Percentiles rank a stretch among this genome's conserved stretches.
Conservation (phyloP, 805 yeast genomes). For the Kluyveromyces starmeri region DNA sequence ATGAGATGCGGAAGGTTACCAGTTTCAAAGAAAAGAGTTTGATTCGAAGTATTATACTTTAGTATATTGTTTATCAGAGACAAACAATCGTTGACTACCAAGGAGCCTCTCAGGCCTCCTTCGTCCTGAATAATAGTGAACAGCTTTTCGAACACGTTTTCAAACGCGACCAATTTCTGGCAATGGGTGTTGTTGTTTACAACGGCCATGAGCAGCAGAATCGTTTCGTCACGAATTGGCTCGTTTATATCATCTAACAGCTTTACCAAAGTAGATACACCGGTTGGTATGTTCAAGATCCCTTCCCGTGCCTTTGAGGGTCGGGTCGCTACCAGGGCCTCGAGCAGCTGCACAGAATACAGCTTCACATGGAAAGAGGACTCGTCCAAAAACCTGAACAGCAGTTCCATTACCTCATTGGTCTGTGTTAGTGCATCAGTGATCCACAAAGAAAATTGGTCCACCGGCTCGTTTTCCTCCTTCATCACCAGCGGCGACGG, state of each 20-base stretch:
- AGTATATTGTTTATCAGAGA: conserved; percentile 64
- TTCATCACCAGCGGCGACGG: conserved; percentile 62
- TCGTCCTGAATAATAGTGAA: conserved; percentile 77
- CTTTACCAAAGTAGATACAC: conserved; percentile 64
- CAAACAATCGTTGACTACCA: conserved; percentile 86
- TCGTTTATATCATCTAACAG: conserved; percentile 60
- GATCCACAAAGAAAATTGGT: conserved; percentile 88
- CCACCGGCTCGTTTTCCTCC: conserved; percentile 42
- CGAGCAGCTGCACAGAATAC: conserved; percentile 76
- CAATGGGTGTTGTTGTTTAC: conserved; percentile 76
- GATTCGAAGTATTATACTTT: conserved; percentile 81
- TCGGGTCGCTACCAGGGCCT: conserved; percentile 73
- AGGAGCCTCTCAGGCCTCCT: conserved; percentile 82
- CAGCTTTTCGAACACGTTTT: conserved; percentile 76
- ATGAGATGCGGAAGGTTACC: conserved; percentile 64
- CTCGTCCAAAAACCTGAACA: conserved; percentile 42
- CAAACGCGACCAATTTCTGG: conserved; percentile 90
- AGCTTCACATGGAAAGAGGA: conserved; percentile 69
- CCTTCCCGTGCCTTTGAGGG: conserved; percentile 65
- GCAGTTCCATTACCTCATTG: conserved; percentile 32
- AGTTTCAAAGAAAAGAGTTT: conserved; percentile 78
- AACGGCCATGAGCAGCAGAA: conserved; percentile 72
- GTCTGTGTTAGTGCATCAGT: conserved; percentile 84
- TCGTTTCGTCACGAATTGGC: conserved; percentile 82
- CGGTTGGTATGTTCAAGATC: conserved; percentile 64